These are phyloP conservation scores for Stephanodiscus minutulus DNA, from an alignment of 108 stramenopile species.

Conservation along the genomic window DNA sequence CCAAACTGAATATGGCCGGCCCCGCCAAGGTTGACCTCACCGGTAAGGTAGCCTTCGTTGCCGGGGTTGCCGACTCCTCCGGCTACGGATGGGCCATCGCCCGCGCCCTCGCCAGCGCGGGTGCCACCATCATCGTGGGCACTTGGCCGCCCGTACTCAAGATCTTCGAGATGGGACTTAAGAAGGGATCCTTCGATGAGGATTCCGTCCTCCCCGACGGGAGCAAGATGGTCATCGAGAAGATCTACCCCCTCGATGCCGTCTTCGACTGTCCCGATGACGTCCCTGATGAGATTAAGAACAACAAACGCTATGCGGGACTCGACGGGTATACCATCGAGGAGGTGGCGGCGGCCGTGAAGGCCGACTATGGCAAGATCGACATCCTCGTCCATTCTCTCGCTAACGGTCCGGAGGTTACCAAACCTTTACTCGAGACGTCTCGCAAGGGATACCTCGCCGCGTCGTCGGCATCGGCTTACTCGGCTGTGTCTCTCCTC, in stretches of 20 bases:
- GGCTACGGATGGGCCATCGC: conserved; percentile 99
- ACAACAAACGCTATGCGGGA: conserved; percentile 95
- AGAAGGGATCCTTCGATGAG: conserved; percentile 88
- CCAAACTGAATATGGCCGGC: conserved; percentile 59
- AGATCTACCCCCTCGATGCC: conserved; percentile 98
- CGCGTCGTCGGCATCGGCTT: conserved; percentile 95
- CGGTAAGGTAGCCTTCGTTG: conserved; percentile 96
- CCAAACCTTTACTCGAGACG: conserved; percentile 97
- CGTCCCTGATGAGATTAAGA: conserved; percentile 93
- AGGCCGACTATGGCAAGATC: conserved; percentile 96
- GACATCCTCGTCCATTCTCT: conserved; percentile 98
- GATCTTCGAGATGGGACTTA: conserved; percentile 90
- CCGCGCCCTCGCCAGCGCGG: conserved; percentile 92
- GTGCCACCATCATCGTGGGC: conserved; percentile 95
- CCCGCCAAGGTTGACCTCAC: conserved; percentile 70
- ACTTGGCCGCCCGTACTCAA: conserved; percentile 98
- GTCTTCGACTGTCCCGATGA: conserved; percentile 94
- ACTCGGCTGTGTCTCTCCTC: conserved; percentile 93
- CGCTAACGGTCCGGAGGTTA: conserved; percentile 98
- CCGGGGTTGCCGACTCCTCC: conserved; percentile 96
- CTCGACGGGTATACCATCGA: conserved; percentile 94
- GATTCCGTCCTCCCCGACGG: conserved; percentile 87
- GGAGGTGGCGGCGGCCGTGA: conserved; percentile 92
- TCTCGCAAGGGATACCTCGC: conserved; percentile 96
- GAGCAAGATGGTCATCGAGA: conserved; percentile 90